Conservation (phyloP, 2,329 filamentous ascomycete genomes). For the Emergomyces orientalis region DNA sequence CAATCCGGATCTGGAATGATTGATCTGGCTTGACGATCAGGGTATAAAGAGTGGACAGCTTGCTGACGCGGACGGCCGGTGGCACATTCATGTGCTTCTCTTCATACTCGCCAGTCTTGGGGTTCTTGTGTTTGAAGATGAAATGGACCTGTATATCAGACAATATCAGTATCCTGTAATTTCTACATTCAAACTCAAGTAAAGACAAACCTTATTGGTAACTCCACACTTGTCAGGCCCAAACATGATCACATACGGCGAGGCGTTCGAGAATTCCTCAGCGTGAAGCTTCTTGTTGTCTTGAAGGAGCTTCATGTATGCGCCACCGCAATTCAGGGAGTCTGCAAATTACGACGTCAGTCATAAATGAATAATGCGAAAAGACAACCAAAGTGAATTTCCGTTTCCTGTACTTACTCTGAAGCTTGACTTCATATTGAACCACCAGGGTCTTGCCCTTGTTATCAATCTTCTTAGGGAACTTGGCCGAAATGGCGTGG, state of each 20-base stretch:
- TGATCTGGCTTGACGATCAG: constrained; percentile 95
- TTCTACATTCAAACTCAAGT: constrained; percentile 8
- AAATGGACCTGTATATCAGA: constrained; percentile 55
- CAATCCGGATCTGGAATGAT: constrained; percentile 84
- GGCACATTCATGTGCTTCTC: constrained; percentile 93
- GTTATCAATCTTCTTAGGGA: constrained; percentile 91
- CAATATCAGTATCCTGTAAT: constrained; percentile 7
- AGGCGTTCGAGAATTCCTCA: constrained; percentile 95
- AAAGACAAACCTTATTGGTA: constrained; percentile 76
- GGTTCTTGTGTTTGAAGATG: constrained; percentile 99
- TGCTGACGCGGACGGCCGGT: constrained; percentile 77
- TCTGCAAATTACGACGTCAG: constrained; percentile 44
- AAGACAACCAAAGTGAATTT: background rate
- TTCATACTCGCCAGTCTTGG: constrained; percentile 98
- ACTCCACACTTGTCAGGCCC: constrained; percentile 98
- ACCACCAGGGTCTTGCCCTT: constrained; percentile 95
- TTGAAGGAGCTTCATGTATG: constrained; percentile 97
- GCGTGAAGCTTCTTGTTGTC: constrained; percentile 95
- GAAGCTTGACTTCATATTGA: constrained; percentile 98
- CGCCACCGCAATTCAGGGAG: constrained; percentile 93
- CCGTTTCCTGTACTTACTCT: constrained; percentile 58
- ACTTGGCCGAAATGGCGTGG: constrained; percentile 98
- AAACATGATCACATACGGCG: constrained; percentile 99
- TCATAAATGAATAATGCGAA: constrained; percentile 24
- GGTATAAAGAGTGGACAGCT: constrained; percentile 91